Evolutionary conservation across 1,139 yeast genomes (phyloP), one percentile per base, ranked within the genome.

Genomic region (Yamadazyma trypodendri): DNA sequence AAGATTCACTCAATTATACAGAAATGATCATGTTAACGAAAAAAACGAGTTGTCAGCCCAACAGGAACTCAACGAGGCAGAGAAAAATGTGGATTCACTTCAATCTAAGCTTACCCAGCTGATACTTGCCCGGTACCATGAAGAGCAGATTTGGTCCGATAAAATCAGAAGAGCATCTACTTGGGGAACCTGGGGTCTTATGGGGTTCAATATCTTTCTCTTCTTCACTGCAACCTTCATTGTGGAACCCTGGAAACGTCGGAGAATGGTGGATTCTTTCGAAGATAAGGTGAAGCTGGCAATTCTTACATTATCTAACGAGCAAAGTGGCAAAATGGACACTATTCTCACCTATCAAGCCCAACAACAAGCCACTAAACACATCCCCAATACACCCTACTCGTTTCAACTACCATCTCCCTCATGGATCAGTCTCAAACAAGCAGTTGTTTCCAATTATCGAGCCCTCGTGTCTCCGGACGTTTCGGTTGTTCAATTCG

Each of bases 61-160:
- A 38, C 51, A 51, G 6, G 54, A 58, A 4, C 67, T 89, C 38
- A 74, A 70, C 28, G 64, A 66, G 10, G 73, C 81, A 2, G 98
- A 94, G 50, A 61, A 58, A 15, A 59, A 58, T 37, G 86, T 84
- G 28, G 97, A 90, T 43, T 79, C 81, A 3, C 62, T 84, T 6
- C 94, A 85, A 48, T 72, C 79, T 32, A 77, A 75, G 43, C 63
- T 90, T 33, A 82, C 90, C 6, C 81, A 81, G 44, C 82, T 87
- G 50, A 92, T 94, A 24, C 69, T 90, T 50, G 81, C 92, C 1
- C 66, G 97, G 48, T 94, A 94, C 53, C 96, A 92, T 46, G 98
- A 94, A 55, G 99, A 94, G 54, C 98, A 94, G 61, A 81, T 92
- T 4, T 94, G 98, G 98, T 87, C 96, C 4, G 98, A 94, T 61